Evolutionary conservation across 257 asterid genomes (phyloP).

Genomic region (Primulina huaijiensis): DNA sequence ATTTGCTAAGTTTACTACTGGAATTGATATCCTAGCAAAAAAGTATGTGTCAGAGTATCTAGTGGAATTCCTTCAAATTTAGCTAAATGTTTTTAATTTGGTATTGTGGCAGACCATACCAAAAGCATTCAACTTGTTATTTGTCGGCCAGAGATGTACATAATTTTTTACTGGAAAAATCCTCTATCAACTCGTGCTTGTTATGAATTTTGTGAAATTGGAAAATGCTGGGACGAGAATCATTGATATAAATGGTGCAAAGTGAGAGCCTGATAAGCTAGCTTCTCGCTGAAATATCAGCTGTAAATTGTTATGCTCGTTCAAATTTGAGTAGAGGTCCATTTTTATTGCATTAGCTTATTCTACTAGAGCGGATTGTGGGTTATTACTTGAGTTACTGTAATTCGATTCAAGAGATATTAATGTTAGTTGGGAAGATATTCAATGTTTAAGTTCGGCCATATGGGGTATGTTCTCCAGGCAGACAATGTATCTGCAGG

Average conservation of each 20-base stretch:
- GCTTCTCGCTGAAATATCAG: background rate
- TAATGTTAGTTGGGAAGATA: background rate
- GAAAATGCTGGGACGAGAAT: background rate
- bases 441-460: background rate
- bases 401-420: background rate
- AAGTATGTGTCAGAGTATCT: background rate
- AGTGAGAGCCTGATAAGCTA: background rate
- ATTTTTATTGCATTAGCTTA: background rate
- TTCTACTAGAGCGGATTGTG: background rate
- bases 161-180: background rate
- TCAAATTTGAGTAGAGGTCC: no score
- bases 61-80: background rate
- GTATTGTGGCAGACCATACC: background rate
- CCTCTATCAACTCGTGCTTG: background rate
- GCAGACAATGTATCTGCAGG: conserved; percentile 48
- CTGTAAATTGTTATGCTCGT: no score
- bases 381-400: background rate
- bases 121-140: background rate
- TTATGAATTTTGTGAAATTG: background rate
- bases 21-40: background rate
- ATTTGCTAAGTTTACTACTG: no score
- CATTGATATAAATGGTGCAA: background rate
- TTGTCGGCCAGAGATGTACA: background rate
- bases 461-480: conserved; percentile 27
- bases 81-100: background rate